Evolutionary conservation across 345 rosid species (phyloP).

Genomic region (Dipteronia dyeriana): DNA sequence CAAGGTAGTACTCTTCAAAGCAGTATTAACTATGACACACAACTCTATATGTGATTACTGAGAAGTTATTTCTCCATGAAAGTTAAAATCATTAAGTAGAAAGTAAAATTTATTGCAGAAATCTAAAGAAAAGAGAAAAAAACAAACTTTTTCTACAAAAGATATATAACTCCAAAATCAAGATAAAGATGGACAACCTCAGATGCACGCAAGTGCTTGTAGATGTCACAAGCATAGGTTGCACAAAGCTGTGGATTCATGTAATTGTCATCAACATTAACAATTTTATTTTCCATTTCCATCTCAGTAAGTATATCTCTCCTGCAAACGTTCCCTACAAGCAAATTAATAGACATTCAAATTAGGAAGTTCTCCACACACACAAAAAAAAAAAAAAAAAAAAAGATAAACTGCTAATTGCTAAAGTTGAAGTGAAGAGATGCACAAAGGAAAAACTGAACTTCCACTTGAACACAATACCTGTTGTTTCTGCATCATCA

Average conservation of each 20-base stretch:
- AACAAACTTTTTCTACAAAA: constrained; percentile 1
- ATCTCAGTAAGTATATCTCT: constrained; percentile 54
- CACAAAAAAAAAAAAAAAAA: too few relatives aligned
- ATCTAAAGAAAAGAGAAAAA: neutral
- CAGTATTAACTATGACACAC: too few relatives aligned
- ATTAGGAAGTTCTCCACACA: neutral
- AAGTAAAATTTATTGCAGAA: neutral
- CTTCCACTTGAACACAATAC: constrained; percentile 25
- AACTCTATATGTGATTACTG: too few relatives aligned
- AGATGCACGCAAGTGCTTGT: constrained; percentile 67
- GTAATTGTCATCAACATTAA: constrained; percentile 55
- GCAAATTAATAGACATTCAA: neutral
- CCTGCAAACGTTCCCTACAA: constrained; percentile 60
- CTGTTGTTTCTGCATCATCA: constrained; percentile 44
- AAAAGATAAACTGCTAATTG: neutral
- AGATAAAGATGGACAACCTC: constrained; percentile 52
- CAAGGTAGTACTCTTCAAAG: neutral
- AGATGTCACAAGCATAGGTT: constrained; percentile 55
- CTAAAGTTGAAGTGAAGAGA: neutral
- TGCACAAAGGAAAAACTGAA: neutral
- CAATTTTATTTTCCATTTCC: constrained; percentile 47
- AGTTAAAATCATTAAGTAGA: too few relatives aligned
- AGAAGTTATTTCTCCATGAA: too few relatives aligned
- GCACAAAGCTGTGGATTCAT: constrained; percentile 86
- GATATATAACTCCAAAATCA: neutral